Base-by-base conservation (phyloP, 805 yeast species). In the Teunomyces tritomae region DNA sequence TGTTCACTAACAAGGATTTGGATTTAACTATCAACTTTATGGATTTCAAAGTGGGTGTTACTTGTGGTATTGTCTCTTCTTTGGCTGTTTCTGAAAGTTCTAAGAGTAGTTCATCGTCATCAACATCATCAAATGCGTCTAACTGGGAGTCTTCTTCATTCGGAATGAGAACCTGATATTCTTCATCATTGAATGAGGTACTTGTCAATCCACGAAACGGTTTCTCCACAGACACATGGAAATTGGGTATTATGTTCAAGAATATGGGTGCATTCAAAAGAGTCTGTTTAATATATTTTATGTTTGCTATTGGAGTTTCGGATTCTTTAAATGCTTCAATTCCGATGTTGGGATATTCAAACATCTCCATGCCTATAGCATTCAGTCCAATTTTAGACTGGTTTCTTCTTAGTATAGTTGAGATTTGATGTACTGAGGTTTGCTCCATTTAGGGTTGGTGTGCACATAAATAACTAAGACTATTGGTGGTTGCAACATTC, bases 181-280 rank as follows among this genome's bases (percentile, higher is more conserved):
- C 59, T 45, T 70, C 76, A 35, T 71, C 76, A 47, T 70, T 67
- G 14, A 68, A 53, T 10, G 71, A 62, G 5, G 62, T 50, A 49
- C 67, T 64, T 10, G 66, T 43, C n/a, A 72, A 58, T 6, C 74
- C 76, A 8, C 57, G 43, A 10, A 67, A 59, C 3, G 67, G 64
- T 51, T 73, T 73, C 27, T 55, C 55, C 11, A 56, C 46, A 16
- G 57, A 55, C 1, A 73, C 74, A 16, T 55, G 50, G 55, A 76
- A 71, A 9, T 52, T 44, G 9, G 67, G 66, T 48, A 64, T 62
- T 20, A 76, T 63, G 14, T 62, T 57, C 24, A 57, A 54, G 27
- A 74, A 57, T 1, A 70, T 57, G 2, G 80, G 77, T 13, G 78
- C 70, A 13, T 66, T 65, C 30, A 73, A 54, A n/a, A 77, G 51